Percentiles rank a stretch among this genome's conserved stretches.
Evolutionary conservation across 2,329 filamentous ascomycete species (phyloP).

Genomic region (Rutstroemia sp.): DNA sequence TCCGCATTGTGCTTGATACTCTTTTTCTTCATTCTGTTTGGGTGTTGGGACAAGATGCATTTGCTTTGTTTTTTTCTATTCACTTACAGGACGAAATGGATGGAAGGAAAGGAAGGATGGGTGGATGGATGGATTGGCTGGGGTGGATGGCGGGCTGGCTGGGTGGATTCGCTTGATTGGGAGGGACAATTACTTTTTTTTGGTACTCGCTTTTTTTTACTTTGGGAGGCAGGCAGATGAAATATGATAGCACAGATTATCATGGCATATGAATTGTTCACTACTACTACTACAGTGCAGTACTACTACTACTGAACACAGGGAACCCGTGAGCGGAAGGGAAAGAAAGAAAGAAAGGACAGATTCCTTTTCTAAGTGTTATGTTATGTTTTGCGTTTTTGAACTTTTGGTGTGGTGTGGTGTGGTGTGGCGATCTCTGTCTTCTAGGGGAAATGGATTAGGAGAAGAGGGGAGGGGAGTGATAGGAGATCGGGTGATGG

Average conservation of each 20-base stretch:
- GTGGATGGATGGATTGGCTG: neutral
- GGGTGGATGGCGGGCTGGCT: neutral
- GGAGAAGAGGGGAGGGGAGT: too few relatives aligned
- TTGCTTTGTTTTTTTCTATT: conserved; percentile 1
- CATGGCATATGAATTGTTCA: neutral
- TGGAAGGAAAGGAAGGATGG: neutral
- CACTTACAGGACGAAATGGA: conserved; percentile 1
- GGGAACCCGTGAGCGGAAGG: neutral
- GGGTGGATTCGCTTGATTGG: neutral
- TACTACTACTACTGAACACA: neutral
- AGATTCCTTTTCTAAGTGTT: too few relatives aligned
- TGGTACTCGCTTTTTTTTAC: neutral
- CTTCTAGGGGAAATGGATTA: too few relatives aligned
- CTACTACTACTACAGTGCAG: too few relatives aligned
- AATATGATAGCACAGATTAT: neutral
- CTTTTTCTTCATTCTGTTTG: neutral
- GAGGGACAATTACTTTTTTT: neutral
- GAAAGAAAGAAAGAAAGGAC: too few relatives aligned
- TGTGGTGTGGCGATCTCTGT: too few relatives aligned
- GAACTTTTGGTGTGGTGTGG: too few relatives aligned
- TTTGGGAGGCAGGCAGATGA: neutral
- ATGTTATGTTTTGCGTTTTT: too few relatives aligned
- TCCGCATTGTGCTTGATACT: neutral
- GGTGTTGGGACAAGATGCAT: conserved; percentile 1
- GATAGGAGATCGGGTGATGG: too few relatives aligned